phyloP scores from a whole-genome alignment of 2,329 filamentous ascomycete genomes.

The Chaetomium globosum region DNA sequence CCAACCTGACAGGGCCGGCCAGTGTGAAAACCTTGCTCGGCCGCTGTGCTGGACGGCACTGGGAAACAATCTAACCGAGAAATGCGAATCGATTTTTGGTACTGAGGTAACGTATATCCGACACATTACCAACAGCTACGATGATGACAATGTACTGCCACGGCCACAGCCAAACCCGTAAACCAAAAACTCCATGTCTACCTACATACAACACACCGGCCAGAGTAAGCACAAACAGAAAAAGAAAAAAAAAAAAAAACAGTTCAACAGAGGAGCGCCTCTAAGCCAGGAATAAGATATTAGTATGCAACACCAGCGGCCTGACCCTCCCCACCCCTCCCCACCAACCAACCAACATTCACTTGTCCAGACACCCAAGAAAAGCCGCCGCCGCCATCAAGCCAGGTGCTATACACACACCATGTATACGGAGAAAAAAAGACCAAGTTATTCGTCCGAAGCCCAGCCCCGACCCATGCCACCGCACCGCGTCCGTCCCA shows the following conservation, averaged over 20 bases:
- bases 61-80: not conserved
- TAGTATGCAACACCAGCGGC: constrained; percentile 20
- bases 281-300: constrained; percentile 14
- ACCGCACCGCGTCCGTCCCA: constrained; percentile 1
- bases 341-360: not conserved
- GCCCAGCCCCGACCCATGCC: constrained; percentile 8
- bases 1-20: not conserved
- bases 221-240: not conserved
- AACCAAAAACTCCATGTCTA: constrained; percentile 7
- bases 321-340: not conserved
- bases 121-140: constrained; percentile 8
- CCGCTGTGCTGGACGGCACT: not conserved
- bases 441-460: constrained; percentile 10
- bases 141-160: not conserved
- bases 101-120: not conserved
- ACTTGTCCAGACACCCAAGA: constrained; percentile 5
- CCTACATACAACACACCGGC: not conserved
- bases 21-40: not conserved
- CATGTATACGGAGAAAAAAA: constrained; percentile 5
- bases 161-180: not conserved
- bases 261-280: not conserved
- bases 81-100: not conserved
- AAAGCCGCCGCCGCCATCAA: not conserved
- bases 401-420: constrained; percentile 10
- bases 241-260: not conserved